Base-by-base conservation (phyloP, 2,329 filamentous ascomycete species). In the Penicillium sp. region DNA sequence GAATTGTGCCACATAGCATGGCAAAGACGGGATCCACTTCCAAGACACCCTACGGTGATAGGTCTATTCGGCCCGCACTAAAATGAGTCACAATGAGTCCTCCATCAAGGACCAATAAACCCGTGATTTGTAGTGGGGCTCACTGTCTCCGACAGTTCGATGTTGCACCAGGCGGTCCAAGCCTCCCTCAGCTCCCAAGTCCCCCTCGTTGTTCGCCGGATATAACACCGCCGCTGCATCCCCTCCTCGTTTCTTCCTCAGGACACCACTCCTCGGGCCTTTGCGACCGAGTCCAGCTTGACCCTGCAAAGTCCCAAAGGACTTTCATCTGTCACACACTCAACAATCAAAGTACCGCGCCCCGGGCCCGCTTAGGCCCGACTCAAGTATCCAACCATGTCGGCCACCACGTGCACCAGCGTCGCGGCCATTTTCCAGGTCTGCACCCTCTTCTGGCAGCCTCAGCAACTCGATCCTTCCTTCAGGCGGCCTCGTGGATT, bases 41-140 rank as follows among this genome's bases (percentile, higher is more conserved):
- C 1, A 14, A 41, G 12, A 34, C 0, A 5, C 7, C 25, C n/a
- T n/a, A 8, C 17, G 4, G 12, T 61, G 43, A 66, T 62, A 61
- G 60, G 66, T n/a, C 50, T 41, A 41, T 55, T 22, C 5, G 25
- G 10, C 15, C 49, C 1, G 28, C 66, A 45, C 64, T 67, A 68
- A 67, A 68, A 69, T 69, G 67, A 69, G 67, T 69, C 67, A 69
- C 59, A n/a, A 61, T 69, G 67, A 69, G 64, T 69, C 64, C 28
- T 59, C 49, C 28, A 41, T 11, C 7, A 34, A 12, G 2, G 11
- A 25, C 64, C 65, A 67, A 67, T 65, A 51, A 63, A 1, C 25
- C 20, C 0, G 11, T 8, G 2, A 1, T 10, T 0, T 2, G 14
- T 12, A 17, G 45, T 35, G 47, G 47, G 5, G 28, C 34, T 10